Base-by-base conservation (phyloP, 1,284 basidiomycete genomes). In the Microbotryum lychnidis-dioicae region DNA sequence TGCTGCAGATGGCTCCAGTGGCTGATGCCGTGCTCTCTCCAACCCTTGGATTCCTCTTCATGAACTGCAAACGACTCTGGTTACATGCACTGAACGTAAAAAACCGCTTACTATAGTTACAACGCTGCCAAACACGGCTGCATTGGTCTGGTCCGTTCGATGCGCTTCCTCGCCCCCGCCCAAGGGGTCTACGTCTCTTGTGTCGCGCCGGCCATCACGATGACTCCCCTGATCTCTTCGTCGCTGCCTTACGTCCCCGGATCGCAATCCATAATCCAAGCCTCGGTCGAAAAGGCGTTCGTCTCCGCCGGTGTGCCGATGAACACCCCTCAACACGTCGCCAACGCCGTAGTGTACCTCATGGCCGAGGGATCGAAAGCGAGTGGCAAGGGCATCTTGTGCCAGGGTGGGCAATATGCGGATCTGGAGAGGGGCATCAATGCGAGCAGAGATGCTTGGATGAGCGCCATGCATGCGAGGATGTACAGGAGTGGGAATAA, bases 131-230 rank as follows among this genome's bases (percentile, higher is more conserved):
- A 60, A 44, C 58, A 60, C 27, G 58, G 52, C 9, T n/a, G 31
- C n/a, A 46, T 52, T 4, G 56, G 58, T n/a, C 58, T 60, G 16
- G 37, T 55, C 23, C 58, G 58, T 12, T 31, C 45, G 21, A 23
- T 60, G 12, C 42, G 58, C 9, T 55, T 49, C 48, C 33, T 44
- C 53, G 52, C 45, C 6, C 52, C 52, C 5, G 16, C 20, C 6
- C 33, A 54, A 23, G 33, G 33, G 0, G 50, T 60, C 14, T 45
- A 52, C 47, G 49, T 54, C 45, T 54, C 51, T 44, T 48, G 54
- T 45, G 58, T 60, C 18, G 58, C 58, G n/a, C 58, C 58, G 9
- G 47, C 58, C 29, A 60, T 60, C 31, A 60, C 58, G 10, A 33
- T 31, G 6, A 60, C 58, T 9, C 50, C 58, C 5, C 21, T 60